A percentile compares a stretch with the other conserved stretches of the same genome.
Conservation (phyloP, 441 rosid species). For the Adansonia grandidieri region DNA sequence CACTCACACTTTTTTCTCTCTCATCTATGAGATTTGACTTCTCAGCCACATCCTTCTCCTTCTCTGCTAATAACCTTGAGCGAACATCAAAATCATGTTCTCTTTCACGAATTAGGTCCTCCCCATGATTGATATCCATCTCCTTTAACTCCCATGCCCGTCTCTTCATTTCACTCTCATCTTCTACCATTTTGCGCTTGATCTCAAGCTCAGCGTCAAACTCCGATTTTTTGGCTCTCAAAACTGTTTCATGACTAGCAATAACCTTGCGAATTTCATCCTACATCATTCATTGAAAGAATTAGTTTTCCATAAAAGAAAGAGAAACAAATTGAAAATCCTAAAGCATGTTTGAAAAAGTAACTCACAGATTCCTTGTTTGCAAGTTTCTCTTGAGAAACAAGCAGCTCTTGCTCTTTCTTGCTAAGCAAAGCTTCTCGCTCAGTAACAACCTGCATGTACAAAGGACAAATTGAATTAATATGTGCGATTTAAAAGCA, state of each 20-base stretch:
- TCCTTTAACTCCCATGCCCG: conserved; percentile 91
- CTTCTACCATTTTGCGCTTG: conserved; percentile 64
- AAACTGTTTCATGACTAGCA: conserved; percentile 64
- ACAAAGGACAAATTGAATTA: conserved; percentile 20
- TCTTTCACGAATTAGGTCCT: conserved; percentile 64
- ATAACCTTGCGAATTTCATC: conserved; percentile 60
- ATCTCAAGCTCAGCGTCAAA: conserved; percentile 79
- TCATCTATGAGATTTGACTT: conserved; percentile 52
- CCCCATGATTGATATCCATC: conserved; percentile 72
- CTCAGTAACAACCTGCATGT: conserved; percentile 55
- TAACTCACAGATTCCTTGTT: conserved; percentile 78
- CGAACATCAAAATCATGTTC: conserved; percentile 82
- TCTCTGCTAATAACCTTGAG: conserved; percentile 58
- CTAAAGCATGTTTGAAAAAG: conserved; percentile 19
- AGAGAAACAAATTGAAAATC: background rate
- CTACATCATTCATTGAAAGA: conserved; percentile 46
- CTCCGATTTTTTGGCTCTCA: conserved; percentile 64
- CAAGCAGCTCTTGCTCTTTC: conserved; percentile 74
- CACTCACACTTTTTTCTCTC: conserved; percentile 60
- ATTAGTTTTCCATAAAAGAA: conserved; percentile 13
- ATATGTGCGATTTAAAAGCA: conserved; percentile 7
- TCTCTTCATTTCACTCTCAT: conserved; percentile 80
- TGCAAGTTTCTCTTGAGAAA: conserved; percentile 66
- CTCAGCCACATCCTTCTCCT: conserved; percentile 73
- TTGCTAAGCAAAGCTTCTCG: conserved; percentile 61